Evolutionary conservation across 768 basidiomycete genomes (phyloP).

Genomic region (Pleurotus pulmonarius): DNA sequence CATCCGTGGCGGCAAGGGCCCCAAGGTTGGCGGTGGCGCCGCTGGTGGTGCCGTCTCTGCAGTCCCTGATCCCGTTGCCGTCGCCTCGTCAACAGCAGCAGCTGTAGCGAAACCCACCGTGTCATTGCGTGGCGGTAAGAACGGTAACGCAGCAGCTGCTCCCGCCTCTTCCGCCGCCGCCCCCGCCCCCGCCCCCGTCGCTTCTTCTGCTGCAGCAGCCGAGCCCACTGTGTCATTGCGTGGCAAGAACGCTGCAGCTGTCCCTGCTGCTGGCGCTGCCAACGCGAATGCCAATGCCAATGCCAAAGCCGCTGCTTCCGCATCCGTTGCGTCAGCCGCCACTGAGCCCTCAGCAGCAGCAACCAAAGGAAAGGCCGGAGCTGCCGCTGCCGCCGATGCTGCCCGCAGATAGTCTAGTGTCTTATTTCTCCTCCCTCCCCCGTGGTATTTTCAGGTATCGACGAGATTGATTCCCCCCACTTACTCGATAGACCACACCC

Average conservation of each 20-base stretch:
- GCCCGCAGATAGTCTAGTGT: neutral
- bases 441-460: neutral
- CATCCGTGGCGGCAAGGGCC: neutral
- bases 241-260: neutral
- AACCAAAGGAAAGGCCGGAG: neutral
- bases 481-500: neutral
- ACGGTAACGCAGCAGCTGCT: too few species aligned
- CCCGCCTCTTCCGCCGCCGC: too few species aligned
- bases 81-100: neutral
- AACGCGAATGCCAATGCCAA: neutral
- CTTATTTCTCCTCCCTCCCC: neutral
- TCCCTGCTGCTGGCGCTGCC: neutral
- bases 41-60: neutral
- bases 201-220: too few species aligned
- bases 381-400: neutral
- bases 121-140: too few species aligned
- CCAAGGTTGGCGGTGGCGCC: neutral
- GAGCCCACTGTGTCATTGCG: too few species aligned
- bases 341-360: conserved; percentile 1
- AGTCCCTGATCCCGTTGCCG: neutral
- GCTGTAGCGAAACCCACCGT: neutral
- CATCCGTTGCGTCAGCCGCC: neutral
- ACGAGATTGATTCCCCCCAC: neutral
- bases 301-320: neutral
- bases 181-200: too few species aligned